Percentiles rank a stretch among this genome's conserved stretches.
These are phyloP conservation scores for Leccinellum albellum DNA, from an alignment of 768 basidiomycete genomes.

Conservation along the genomic window DNA sequence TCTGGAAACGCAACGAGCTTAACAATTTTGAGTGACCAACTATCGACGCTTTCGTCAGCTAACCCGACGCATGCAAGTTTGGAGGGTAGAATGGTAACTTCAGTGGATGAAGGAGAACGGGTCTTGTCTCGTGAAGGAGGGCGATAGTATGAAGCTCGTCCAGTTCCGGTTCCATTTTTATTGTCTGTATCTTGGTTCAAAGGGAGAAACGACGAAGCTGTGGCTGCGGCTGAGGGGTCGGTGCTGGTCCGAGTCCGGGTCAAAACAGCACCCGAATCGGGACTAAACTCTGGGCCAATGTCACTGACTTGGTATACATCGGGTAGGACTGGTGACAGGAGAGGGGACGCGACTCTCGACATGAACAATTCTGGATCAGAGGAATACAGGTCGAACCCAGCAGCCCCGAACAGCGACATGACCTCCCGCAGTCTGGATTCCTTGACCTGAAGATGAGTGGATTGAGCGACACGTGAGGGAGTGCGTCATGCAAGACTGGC, in stretches of 20 bases:
- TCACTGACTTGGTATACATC: conserved; percentile 29
- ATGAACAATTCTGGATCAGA: conserved; percentile 39
- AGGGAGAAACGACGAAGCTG: conserved; percentile 7
- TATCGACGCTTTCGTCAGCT: conserved; percentile 61
- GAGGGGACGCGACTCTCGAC: conserved; percentile 28
- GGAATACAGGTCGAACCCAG: conserved; percentile 65
- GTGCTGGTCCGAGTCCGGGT: conserved; percentile 45
- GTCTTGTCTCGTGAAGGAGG: conserved; percentile 37
- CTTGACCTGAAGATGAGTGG: conserved; percentile 49
- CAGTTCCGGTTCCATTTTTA: not conserved
- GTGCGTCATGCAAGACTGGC: conserved; percentile 21
- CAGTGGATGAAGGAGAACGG: conserved; percentile 51
- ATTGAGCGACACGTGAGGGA: not conserved
- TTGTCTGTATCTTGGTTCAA: conserved; percentile 4
- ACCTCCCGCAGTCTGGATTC: conserved; percentile 60
- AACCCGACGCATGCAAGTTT: conserved; percentile 77
- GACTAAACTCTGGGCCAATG: conserved; percentile 26
- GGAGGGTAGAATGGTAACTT: conserved; percentile 62
- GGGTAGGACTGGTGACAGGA: conserved; percentile 32
- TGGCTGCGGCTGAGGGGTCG: conserved; percentile 26
- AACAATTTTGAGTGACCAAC: conserved; percentile 74
- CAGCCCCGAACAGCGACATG: conserved; percentile 52
- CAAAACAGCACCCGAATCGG: conserved; percentile 42
- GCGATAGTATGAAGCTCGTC: conserved; percentile 4
- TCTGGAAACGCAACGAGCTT: conserved; percentile 77